Base-by-base conservation (phyloP, 2,329 filamentous ascomycete species). In the Xylariomycetidae sp. region DNA sequence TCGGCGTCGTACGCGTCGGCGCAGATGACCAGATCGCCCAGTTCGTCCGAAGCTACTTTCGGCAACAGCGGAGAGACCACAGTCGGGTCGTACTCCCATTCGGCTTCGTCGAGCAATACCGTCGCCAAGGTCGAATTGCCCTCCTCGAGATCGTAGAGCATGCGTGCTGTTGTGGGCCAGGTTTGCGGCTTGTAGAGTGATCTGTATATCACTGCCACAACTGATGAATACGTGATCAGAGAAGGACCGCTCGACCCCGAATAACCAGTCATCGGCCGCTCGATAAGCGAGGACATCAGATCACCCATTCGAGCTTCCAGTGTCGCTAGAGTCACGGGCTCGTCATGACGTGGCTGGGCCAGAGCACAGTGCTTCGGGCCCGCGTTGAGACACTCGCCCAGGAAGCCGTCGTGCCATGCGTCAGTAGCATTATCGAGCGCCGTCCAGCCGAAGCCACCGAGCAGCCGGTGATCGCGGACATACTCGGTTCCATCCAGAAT, bases 401-500 rank as follows among this genome's bases (percentile, higher is more conserved):
- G 50, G 31, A 74, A 71, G 11, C 69, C 69, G 35, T 72, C 67
- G 16, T 54, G 57, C 64, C 66, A 72, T 2, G 66, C 66, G 38
- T 72, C 49, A 1, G 69, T 72, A 6, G 55, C 62, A 38, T 72
- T 72, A 36, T 71, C 68, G 4, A 72, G 56, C 4, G 67, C 60
- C 1, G 63, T 63, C 58, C 59, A 67, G 4, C 66, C 68, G 37
- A 69, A 70, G 0, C 67, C 67, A 10, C 62, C 68, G 2, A 69
- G 53, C 6, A 60, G 37, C 7, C 68, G 63, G 28, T 70, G 62
- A 27, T 72, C 66, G 6, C 53, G 57, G 4, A 69, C 61, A 34
- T 69, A 68, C 40, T 70, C 64, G 6, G 65, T 68, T 0, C 67
- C 69, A 36, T 74, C 69, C 0, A 73, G 51, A 10, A 74, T 64